These are phyloP conservation scores for Periconia sp. DNA, from an alignment of 2,329 filamentous ascomycete genomes.

Conservation along the genomic window DNA sequence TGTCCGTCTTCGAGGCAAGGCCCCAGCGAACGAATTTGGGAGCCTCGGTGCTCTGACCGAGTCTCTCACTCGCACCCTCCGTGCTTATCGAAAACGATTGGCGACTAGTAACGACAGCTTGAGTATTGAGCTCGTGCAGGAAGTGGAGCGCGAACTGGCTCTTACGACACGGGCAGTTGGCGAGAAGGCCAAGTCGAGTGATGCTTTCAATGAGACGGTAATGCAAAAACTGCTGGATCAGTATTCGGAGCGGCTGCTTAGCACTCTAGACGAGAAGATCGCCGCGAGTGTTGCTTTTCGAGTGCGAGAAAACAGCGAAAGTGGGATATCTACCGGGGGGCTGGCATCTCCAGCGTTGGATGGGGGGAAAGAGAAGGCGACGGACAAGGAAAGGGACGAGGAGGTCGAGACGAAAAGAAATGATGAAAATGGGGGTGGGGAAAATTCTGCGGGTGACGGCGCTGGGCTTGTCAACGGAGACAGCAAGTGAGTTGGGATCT, in stretches of 20 bases:
- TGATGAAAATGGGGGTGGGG: not conserved
- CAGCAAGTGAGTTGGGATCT: not conserved
- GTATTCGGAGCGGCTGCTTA: conserved; percentile 72
- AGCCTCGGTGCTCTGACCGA: conserved; percentile 51
- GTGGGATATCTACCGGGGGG: conserved; percentile 14
- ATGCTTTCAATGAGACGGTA: conserved; percentile 44
- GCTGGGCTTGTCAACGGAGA: not conserved
- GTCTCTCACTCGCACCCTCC: conserved; percentile 58
- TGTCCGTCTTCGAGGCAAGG: conserved; percentile 51
- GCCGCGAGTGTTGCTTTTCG: conserved; percentile 42
- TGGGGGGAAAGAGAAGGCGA: not conserved
- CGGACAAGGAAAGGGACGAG: conserved; percentile 5
- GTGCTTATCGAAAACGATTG: conserved; percentile 62
- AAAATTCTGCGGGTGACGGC: not conserved
- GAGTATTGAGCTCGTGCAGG: conserved; percentile 49
- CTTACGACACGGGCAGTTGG: conserved; percentile 48
- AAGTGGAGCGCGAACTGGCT: conserved; percentile 61
- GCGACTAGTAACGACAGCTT: conserved; percentile 51
- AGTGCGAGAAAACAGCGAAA: conserved; percentile 37
- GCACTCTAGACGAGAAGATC: conserved; percentile 72
- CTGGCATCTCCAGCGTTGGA: conserved; percentile 10
- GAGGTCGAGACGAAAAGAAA: not conserved
- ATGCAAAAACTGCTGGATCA: conserved; percentile 67
- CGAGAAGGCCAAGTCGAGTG: conserved; percentile 45
- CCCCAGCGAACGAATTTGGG: conserved; percentile 36